Base-by-base conservation (phyloP, 2,329 filamentous ascomycete genomes). In the Colletotrichum liaoningense region DNA sequence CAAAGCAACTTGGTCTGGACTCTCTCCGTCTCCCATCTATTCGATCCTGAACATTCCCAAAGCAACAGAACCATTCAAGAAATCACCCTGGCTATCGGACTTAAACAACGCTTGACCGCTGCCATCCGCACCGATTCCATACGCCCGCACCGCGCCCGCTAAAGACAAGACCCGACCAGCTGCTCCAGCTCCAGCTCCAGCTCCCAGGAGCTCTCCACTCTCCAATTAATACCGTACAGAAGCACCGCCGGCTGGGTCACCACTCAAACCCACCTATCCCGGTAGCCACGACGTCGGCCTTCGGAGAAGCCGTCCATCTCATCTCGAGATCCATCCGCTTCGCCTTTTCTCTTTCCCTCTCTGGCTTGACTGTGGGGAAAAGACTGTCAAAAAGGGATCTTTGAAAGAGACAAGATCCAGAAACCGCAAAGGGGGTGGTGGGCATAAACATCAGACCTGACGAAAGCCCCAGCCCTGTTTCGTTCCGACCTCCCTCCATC, bases 261-360 rank as follows among this genome's bases (percentile, higher is more conserved):
- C 52, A 46, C n/a, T 63, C 60, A 35, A 52, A 60, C 67, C 55
- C 62, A 64, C 70, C 65, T 63, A 33, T 52, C 46, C 60, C 54
- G 46, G 38, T 28, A 52, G 19, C 66, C 16, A 55, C 58, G 65
- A 72, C 69, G 67, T 70, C 60, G 70, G 66, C 70, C 42, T 68
- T 73, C 66, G 70, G 70, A 67, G 66, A 73, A 70, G 70, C 70
- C 70, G 70, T 49, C 26, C 67, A 60, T 64, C 54, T 49, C 66
- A 52, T 57, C 46, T 19, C 26, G 46, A 35, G 19, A 59, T 56
- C 63, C 38, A 71, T 58, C 24, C 59, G 57, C 52, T 35, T 72
- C 54, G 9, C 38, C 8, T 22, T 49, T 11, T 49, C 42, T 49
- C 42, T 49, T 22, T 49, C 42, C 19, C 42, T 49, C 42, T 49